A percentile compares a stretch with the other conserved stretches of the same genome.
Evolutionary conservation across 768 basidiomycete genomes (phyloP).

Genomic region (Leccinum obscurum): DNA sequence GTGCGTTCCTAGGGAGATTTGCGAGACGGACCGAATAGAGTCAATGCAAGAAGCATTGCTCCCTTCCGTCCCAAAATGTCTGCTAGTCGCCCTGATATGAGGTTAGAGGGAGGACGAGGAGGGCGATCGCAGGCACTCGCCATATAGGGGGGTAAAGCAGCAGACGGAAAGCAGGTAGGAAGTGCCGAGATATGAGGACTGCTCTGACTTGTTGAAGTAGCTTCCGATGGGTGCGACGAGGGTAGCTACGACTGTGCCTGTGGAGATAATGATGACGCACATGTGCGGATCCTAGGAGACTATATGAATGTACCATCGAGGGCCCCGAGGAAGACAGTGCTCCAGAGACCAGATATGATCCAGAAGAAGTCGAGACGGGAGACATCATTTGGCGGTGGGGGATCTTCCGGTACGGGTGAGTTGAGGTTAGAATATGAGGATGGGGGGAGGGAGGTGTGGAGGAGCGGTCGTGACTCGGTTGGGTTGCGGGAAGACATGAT

Average conservation of each 20-base stretch:
- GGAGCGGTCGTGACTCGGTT: constrained; percentile 57
- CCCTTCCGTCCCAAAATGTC: constrained; percentile 85
- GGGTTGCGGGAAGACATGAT: constrained; percentile 34
- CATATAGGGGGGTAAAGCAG: constrained; percentile 89
- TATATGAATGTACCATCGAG: constrained; percentile 59
- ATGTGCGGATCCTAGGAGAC: neutral
- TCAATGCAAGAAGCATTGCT: constrained; percentile 81
- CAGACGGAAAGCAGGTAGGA: constrained; percentile 86
- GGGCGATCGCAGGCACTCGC: constrained; percentile 39
- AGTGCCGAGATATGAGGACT: constrained; percentile 86
- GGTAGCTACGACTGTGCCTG: constrained; percentile 84
- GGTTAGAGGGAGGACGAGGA: constrained; percentile 14
- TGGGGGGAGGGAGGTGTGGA: constrained; percentile 33
- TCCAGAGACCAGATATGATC: constrained; percentile 80
- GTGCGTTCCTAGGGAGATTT: constrained; percentile 14
- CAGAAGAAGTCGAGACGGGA: constrained; percentile 59
- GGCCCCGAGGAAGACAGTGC: constrained; percentile 79
- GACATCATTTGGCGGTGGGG: constrained; percentile 43
- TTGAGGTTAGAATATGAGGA: constrained; percentile 49
- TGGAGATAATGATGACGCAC: constrained; percentile 2
- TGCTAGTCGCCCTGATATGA: constrained; percentile 66
- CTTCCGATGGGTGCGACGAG: constrained; percentile 84
- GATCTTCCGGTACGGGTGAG: constrained; percentile 24
- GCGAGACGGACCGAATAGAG: constrained; percentile 68
- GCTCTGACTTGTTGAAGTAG: constrained; percentile 75